A percentile compares a stretch with the other conserved stretches of the same genome.
phyloP scores from a whole-genome alignment of 1,284 basidiomycete species.

The Uromyces viciae-fabae region DNA sequence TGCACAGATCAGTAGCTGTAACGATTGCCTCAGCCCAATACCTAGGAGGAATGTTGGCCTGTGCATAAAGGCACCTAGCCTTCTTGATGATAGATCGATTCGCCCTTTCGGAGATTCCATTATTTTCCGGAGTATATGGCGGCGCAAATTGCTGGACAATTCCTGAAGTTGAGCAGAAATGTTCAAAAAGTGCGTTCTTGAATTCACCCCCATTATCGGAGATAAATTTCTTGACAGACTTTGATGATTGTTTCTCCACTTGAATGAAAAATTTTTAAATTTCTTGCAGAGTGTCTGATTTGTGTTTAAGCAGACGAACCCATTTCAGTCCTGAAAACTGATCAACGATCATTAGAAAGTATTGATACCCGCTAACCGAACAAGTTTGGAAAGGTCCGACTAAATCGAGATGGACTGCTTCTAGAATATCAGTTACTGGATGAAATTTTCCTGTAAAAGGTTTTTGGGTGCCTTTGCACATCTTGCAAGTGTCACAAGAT shows the following conservation, averaged over 20 bases:
- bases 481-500: not conserved
- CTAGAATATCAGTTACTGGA: not conserved
- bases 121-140: not conserved
- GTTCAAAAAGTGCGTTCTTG: not conserved
- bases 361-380: not conserved
- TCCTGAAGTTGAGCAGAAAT: not conserved
- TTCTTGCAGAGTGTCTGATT: not conserved
- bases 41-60: not conserved
- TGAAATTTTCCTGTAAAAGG: not conserved
- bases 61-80: not conserved
- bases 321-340: not conserved
- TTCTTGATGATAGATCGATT: not conserved
- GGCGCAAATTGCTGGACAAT: not conserved
- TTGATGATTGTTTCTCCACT: not conserved
- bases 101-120: not conserved
- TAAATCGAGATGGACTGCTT: not conserved
- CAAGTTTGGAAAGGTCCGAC: not conserved
- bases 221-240: not conserved
- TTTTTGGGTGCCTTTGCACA: not conserved
- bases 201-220: too few relatives aligned
- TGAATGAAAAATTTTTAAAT: not conserved
- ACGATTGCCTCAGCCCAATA: conserved; percentile 1
- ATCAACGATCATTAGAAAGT: not conserved
- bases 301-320: not conserved
- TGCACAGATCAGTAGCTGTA: not conserved